Base-by-base conservation (phyloP, 2,329 filamentous ascomycete species). In the Penicillium sp. region DNA sequence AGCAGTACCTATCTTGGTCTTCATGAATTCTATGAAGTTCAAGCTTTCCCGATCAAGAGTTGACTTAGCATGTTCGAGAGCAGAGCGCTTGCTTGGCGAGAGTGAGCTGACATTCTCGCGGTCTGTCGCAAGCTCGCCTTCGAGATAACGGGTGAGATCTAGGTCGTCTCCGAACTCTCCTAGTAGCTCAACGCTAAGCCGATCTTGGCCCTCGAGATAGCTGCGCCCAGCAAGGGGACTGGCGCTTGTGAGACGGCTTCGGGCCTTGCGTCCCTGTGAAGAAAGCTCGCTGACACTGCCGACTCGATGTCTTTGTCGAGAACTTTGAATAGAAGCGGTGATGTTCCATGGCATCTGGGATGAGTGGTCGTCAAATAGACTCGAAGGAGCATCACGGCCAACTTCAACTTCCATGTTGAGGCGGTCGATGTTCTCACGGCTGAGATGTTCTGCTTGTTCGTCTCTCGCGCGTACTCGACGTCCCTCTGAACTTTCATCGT, bases 291-390 rank as follows among this genome's bases (percentile, higher is more conserved):
- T 69, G 2, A 71, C 61, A 52, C 73, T 77, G 42, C 72, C 69
- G 31, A 70, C 56, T 14, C 71, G 69, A 30, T 68, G 69, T 12
- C 74, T 78, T 25, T 77, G 73, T 26, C 75, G 78, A 42, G 83
- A 85, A 50, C 80, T 80, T 50, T 80, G 77, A 5, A 80, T 66
- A 2, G 83, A 84, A 4, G 81, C 78, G 8, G 78, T 83, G 42
- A 82, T 74, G 60, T 89, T 89, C 87, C 87, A 89, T 11, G 87
- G 87, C 80, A 89, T 85, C n/a, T 81, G 75, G 5, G 82, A 84
- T 25, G 84, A 83, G 28, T 83, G 82, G 50, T 87, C 83, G 56
- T 95, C 88, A 5, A 84, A 83, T 50, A 94, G 80, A 8, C 84
- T 82, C 0, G 83, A 80, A 0, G 79, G 82, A 1, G 83, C 88